Conservation (phyloP, 2,329 filamentous ascomycete genomes). For the Thermothelomyces thermophilus region DNA sequence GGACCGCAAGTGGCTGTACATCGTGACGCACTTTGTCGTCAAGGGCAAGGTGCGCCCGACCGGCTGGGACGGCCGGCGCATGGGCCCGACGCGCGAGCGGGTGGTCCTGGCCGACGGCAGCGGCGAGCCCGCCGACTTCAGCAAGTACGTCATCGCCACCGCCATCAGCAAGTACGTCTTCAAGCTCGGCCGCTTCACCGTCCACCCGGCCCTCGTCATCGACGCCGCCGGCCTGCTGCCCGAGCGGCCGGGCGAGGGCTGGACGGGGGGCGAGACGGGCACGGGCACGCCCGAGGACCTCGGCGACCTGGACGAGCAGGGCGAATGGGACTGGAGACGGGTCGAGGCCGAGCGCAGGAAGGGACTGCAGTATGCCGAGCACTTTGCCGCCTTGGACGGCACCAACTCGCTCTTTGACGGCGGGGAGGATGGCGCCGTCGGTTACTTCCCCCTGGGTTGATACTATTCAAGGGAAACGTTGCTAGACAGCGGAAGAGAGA, state of each 20-base stretch:
- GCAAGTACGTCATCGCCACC: constrained; percentile 63
- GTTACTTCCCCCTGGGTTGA: constrained; percentile 40
- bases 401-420: constrained; percentile 48
- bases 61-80: constrained; percentile 44
- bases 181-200: constrained; percentile 74
- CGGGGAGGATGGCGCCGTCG: constrained; percentile 46
- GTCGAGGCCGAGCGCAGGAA: constrained; percentile 49
- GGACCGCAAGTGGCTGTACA: constrained; percentile 78
- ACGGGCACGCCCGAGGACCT: constrained; percentile 35
- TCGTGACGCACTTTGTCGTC: constrained; percentile 67
- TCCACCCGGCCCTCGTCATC: constrained; percentile 73
- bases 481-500: too few relatives aligned
- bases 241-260: constrained; percentile 57
- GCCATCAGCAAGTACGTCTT: constrained; percentile 76
- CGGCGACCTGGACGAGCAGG: constrained; percentile 31
- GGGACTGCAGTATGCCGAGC: constrained; percentile 48
- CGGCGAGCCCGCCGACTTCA: constrained; percentile 37
- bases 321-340: constrained; percentile 52
- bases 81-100: constrained; percentile 27
- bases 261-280: constrained; percentile 43
- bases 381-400: constrained; percentile 52
- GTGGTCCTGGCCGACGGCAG: constrained; percentile 9
- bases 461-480: too few relatives aligned
- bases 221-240: constrained; percentile 69
- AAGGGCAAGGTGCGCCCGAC: constrained; percentile 51